phyloP scores from a whole-genome alignment of 805 yeast genomes.

The Kodamaea nitidulidarum region DNA sequence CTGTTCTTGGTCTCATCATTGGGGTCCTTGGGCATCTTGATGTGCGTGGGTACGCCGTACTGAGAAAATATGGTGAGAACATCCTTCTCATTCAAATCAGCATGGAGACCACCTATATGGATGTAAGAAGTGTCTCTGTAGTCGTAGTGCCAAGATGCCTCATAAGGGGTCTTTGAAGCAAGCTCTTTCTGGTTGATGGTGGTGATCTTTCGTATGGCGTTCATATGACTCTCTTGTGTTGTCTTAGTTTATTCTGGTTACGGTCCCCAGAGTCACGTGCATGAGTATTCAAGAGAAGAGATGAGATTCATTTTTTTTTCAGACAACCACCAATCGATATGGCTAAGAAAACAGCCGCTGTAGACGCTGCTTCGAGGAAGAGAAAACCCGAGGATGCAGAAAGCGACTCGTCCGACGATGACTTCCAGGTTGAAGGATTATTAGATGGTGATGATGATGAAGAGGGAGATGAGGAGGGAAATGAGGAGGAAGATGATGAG shows the following conservation, averaged over 20 bases:
- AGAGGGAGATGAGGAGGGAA: slow-evolving; percentile 17
- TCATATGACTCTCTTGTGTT: too few species aligned
- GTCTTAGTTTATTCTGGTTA: too few species aligned
- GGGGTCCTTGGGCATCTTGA: slow-evolving; percentile 61
- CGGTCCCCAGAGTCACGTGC: slow-evolving; percentile 1
- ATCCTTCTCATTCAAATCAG: slow-evolving; percentile 68
- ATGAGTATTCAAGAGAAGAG: slow-evolving; percentile 2
- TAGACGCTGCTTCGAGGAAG: slow-evolving; percentile 12
- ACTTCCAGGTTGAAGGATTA: slow-evolving; percentile 34
- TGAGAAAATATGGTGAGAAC: slow-evolving; percentile 78
- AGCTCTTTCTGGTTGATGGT: slow-evolving; percentile 66
- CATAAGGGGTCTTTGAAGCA: slow-evolving; percentile 49
- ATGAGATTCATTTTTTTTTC: slow-evolving; percentile 8
- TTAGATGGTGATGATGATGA: slow-evolving; percentile 43
- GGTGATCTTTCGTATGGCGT: slow-evolving; percentile 43
- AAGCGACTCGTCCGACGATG: slow-evolving; percentile 27
- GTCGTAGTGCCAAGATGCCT: slow-evolving; percentile 88
- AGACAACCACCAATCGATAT: slow-evolving; percentile 2
- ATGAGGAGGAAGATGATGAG: slow-evolving; percentile 13
- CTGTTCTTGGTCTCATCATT: slow-evolving; percentile 57
- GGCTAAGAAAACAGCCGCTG: slow-evolving; percentile 11
- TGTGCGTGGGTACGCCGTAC: slow-evolving; percentile 78
- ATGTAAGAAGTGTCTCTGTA: slow-evolving; percentile 72
- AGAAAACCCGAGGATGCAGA: slow-evolving; percentile 17
- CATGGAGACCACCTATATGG: slow-evolving; percentile 70